Evolutionary conservation across 768 basidiomycete genomes (phyloP), one percentile per base, ranked within the genome.

Genomic region (Amanita exitialis): DNA sequence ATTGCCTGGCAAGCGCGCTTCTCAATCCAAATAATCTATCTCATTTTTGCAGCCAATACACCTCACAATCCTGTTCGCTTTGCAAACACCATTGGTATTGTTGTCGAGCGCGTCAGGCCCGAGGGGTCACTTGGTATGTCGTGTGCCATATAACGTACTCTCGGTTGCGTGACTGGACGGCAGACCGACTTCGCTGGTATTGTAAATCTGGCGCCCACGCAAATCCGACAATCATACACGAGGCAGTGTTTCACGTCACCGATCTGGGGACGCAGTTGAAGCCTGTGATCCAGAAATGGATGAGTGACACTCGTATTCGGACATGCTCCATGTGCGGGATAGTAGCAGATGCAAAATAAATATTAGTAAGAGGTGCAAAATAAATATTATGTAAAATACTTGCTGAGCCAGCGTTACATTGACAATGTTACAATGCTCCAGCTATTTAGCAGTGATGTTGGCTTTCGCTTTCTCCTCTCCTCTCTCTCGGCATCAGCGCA

Each of bases 51-150:
- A 95, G 95, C 83, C 0, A 96, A 97, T 63, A 96, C 90, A 0
- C 95, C 95, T 0, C 95, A 99, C 67, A 96, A 95, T 60, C 95
- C 95, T 5, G 86, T 94, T 25, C 79, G 95, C 16, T 95, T 85
- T 59, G 82, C 82, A 1, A 73, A 97, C 65, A 97, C 95, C 0
- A 82, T 96, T 45, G 95, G 95, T 1, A 72, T 97, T 15, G 95
- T 98, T 18, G 71, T 95, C 28, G 95, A 99, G 65, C 80, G 90
- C 13, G 79, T 85, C 21, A 74, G 95, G 28, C 92, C 93, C 0
- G 70, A 73, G n/a, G 71, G 61, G 4, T 79, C 90, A 1, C 69
- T 82, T 46, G 95, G 95, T 90, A 54, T 52, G 79, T 57, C 7
- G 18, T 41, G 43, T 38, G 35, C 37, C 20, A 25, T 44, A 2